Percentiles rank a stretch among this genome's conserved stretches.
These are phyloP conservation scores for grape (Vitis vinifera) DNA, from an alignment of 164 flowering plant genomes.

Conservation along the genomic window DNA sequence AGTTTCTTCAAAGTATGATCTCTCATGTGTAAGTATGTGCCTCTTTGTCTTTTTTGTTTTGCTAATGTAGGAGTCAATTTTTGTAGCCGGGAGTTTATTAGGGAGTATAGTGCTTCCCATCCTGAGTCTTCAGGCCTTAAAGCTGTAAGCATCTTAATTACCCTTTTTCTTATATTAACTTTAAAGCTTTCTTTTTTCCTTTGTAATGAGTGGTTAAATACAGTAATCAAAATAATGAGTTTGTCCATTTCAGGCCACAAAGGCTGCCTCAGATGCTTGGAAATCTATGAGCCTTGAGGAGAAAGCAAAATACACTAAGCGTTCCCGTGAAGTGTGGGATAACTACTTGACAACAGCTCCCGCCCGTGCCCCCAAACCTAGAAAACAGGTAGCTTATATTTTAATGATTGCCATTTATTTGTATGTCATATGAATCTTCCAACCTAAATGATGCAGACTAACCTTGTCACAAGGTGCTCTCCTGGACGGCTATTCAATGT, in stretches of 20 bases:
- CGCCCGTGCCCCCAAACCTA: conserved; percentile 32
- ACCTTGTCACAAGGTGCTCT: conserved; percentile 47
- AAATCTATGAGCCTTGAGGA: conserved; percentile 41
- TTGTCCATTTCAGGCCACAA: conserved; percentile 34
- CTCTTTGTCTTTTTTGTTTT: background rate
- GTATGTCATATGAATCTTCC: background rate
- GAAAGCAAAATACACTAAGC: conserved; percentile 37
- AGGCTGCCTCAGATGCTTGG: conserved; percentile 52
- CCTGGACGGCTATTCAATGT: conserved; percentile 48
- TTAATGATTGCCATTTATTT: background rate
- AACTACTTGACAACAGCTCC: conserved; percentile 38
- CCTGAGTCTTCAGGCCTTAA: conserved; percentile 46
- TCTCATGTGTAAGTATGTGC: background rate
- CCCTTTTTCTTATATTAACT: background rate
- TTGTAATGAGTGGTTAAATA: background rate
- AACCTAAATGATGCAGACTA: conserved; percentile 28
- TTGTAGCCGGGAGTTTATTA: conserved; percentile 42
- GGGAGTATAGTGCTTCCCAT: conserved; percentile 42
- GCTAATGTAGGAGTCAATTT: conserved; percentile 1
- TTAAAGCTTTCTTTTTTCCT: background rate
- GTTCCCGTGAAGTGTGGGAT: conserved; percentile 51
- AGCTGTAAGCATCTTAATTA: conserved; percentile 26
- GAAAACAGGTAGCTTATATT: conserved; percentile 29
- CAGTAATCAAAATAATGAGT: background rate
- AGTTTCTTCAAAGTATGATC: background rate